A percentile compares a stretch with the other conserved stretches of the same genome.
Evolutionary conservation across 257 asterid species (phyloP).

Genomic region (Solanum acaule): DNA sequence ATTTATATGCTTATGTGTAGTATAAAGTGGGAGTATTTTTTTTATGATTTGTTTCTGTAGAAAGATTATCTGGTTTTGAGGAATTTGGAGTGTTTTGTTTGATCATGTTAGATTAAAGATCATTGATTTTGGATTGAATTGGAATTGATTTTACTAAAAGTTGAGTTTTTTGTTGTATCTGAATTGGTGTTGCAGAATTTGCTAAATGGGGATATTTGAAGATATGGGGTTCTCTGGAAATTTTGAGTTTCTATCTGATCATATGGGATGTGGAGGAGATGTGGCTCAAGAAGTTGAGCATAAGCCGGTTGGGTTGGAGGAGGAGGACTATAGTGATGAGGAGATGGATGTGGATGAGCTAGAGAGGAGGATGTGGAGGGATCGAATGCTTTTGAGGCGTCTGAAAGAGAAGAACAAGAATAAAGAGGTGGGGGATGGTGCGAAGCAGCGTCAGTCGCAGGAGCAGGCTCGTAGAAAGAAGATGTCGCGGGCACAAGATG

Average conservation of each 20-base stretch:
- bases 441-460: constrained; percentile 36
- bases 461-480: constrained; percentile 63
- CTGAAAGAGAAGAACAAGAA: constrained; percentile 42
- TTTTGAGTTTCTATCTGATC: constrained; percentile 29
- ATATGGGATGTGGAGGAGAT: constrained; percentile 19
- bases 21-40: neutral
- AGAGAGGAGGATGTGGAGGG: constrained; percentile 50
- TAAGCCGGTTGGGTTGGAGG: constrained; percentile 17
- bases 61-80: neutral
- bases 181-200: neutral
- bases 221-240: constrained; percentile 38
- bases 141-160: neutral
- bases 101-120: neutral
- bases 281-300: constrained; percentile 14
- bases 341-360: constrained; percentile 47
- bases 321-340: constrained; percentile 43
- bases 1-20: too few relatives aligned
- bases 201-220: constrained; percentile 37
- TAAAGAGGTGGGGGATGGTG: constrained; percentile 16
- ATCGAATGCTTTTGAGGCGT: constrained; percentile 32
- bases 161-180: neutral
- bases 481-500: constrained; percentile 64
- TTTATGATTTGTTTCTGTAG: neutral
- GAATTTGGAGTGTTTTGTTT: neutral
- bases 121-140: neutral